Conservation (phyloP, 768 basidiomycete genomes). For the Mycena filopes region DNA sequence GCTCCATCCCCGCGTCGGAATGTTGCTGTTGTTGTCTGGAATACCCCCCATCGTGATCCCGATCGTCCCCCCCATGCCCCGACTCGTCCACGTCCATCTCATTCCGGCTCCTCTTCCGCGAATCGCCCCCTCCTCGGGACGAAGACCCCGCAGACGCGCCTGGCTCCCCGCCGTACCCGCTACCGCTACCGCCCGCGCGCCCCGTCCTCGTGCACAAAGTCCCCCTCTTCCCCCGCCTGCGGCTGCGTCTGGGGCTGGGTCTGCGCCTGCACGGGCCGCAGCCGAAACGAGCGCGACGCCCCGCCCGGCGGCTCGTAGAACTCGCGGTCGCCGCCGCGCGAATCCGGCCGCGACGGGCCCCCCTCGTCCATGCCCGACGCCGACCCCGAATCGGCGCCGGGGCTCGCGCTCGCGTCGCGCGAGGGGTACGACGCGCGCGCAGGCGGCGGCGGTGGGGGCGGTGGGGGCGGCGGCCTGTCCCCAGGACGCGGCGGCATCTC, state of each 20-base stretch:
- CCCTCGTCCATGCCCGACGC: conserved; percentile 50
- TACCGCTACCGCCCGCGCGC: conserved; percentile 44
- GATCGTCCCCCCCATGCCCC: conserved; percentile 49
- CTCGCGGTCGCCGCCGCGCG: conserved; percentile 50
- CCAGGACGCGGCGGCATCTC: background rate
- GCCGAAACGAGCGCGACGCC: conserved; percentile 56
- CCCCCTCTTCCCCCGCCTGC: conserved; percentile 55
- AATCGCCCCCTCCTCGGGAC: conserved; percentile 52
- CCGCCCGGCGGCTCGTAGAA: conserved; percentile 58
- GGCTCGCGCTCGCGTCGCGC: conserved; percentile 53
- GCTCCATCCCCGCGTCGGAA: conserved; percentile 44
- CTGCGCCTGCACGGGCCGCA: conserved; percentile 64
- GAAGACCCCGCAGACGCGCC: too few species aligned
- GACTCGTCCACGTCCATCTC: conserved; percentile 74
- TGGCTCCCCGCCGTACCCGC: conserved; percentile 47
- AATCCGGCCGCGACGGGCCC: conserved; percentile 62
- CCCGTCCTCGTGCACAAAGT: conserved; percentile 66
- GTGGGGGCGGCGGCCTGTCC: background rate
- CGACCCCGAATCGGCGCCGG: conserved; percentile 64
- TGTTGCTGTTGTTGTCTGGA: conserved; percentile 37
- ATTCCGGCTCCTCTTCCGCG: conserved; percentile 67
- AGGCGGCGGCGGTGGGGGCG: background rate
- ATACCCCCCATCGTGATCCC: too few species aligned
- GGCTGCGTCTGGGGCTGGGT: too few species aligned
- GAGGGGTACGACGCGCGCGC: too few species aligned